A percentile compares a stretch with the other conserved stretches of the same genome.
These are phyloP conservation scores for Rostrohypoxylon terebratum DNA, from an alignment of 495 filamentous ascomycete species.

Conservation along the genomic window DNA sequence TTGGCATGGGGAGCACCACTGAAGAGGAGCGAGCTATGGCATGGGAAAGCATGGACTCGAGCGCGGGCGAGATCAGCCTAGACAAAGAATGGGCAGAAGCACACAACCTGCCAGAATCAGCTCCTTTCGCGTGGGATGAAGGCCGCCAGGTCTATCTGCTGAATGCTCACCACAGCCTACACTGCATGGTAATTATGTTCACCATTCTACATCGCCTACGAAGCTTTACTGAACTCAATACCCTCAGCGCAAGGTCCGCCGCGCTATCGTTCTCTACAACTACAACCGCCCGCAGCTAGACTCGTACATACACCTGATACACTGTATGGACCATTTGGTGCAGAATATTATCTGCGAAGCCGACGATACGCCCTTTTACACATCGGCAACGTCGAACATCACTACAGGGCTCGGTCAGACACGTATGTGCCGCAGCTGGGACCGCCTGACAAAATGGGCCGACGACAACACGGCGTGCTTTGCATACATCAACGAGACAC, in stretches of 20 bases:
- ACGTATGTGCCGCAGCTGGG: neutral
- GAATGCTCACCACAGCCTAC: neutral
- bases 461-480: neutral
- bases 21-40: neutral
- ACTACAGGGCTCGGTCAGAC: neutral
- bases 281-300: neutral
- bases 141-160: neutral
- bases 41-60: neutral
- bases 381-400: neutral
- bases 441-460: neutral
- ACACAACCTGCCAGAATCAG: neutral
- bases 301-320: neutral
- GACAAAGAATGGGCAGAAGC: neutral
- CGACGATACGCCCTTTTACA: neutral
- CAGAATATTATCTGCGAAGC: neutral
- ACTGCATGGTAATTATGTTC: neutral
- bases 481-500: neutral
- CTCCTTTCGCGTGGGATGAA: neutral
- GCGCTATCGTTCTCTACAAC: neutral
- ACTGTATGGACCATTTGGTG: neutral
- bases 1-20: neutral
- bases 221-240: neutral
- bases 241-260: neutral
- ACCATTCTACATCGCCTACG: neutral
- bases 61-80: neutral